phyloP scores from a whole-genome alignment of 176 grass and related monocot species.

The sorghum (Sorghum bicolor) region Sorghum_bicolor_NCBIv3 NC_012873.2:442001-442500 shows the following conservation, averaged over 20 bases:
- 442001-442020: background rate
- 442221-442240: background rate
- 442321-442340: slow-evolving; percentile 69
- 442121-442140: slow-evolving; percentile 63
- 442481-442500: background rate
- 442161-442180: slow-evolving; percentile 89
- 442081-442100: slow-evolving; percentile 68
- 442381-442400: background rate
- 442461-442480: background rate
- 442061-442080: background rate
- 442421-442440: background rate
- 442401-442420: background rate
- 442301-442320: slow-evolving; percentile 57
- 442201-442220: background rate
- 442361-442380: slow-evolving; percentile 24
- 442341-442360: slow-evolving; percentile 70
- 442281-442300: slow-evolving; percentile 82
- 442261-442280: slow-evolving; percentile 45
- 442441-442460: background rate
- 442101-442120: slow-evolving; percentile 61
- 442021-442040: background rate
- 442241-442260: background rate
- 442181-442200: slow-evolving; percentile 35
- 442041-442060: background rate
- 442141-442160: slow-evolving; percentile 89